These are phyloP conservation scores for Nemania sp. DNA, from an alignment of 2,329 filamentous ascomycete genomes.

Conservation along the genomic window DNA sequence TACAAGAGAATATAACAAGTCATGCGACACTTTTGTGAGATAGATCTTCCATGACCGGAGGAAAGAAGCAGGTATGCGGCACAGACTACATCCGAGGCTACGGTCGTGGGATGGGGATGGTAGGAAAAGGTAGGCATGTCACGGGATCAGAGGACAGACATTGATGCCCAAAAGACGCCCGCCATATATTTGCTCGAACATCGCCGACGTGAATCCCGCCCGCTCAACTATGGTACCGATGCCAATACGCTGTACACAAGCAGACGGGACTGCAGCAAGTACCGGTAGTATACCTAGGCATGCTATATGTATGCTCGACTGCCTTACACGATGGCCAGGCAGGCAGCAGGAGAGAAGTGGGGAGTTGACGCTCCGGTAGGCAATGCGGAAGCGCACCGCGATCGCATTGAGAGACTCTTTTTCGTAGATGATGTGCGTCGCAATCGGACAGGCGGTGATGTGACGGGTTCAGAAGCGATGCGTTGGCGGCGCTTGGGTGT, in stretches of 20 bases:
- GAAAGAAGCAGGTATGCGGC: slow-evolving; percentile 30
- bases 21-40: slow-evolving; percentile 34
- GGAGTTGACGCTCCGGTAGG: slow-evolving; percentile 17
- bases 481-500: slow-evolving; percentile 39
- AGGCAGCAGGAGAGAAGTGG: slow-evolving; percentile 26
- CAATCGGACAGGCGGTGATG: slow-evolving; percentile 40
- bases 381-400: slow-evolving; percentile 34
- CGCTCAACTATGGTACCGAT: slow-evolving; percentile 20
- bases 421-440: slow-evolving; percentile 31
- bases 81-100: slow-evolving; percentile 32
- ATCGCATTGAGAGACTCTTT: slow-evolving; percentile 23
- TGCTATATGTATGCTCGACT: not conserved
- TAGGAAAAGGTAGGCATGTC: too few relatives aligned
- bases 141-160: slow-evolving; percentile 31
- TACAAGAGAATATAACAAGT: slow-evolving; percentile 34
- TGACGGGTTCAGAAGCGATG: slow-evolving; percentile 39
- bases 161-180: slow-evolving; percentile 37
- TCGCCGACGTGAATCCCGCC: slow-evolving; percentile 16
- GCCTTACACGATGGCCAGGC: not conserved
- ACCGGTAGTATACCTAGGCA: not conserved
- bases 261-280: slow-evolving; percentile 1
- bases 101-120: slow-evolving; percentile 32
- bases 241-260: slow-evolving; percentile 20
- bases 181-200: slow-evolving; percentile 27
- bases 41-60: slow-evolving; percentile 29